phyloP scores from a whole-genome alignment of 176 grass and related monocot species.

The Aegilops longissima region DNA sequence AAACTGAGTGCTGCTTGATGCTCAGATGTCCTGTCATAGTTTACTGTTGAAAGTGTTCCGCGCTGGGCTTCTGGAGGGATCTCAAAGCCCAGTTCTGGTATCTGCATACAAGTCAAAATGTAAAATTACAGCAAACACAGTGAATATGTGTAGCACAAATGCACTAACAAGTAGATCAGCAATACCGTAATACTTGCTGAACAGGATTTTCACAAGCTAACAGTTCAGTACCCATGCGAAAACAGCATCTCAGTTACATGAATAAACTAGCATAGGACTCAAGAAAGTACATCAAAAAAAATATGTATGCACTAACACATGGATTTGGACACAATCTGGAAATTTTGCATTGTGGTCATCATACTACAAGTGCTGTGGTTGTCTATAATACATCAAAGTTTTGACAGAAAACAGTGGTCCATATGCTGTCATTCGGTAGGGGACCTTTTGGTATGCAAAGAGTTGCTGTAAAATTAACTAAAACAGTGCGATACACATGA shows the following conservation, averaged over 20 bases:
- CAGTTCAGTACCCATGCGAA: conserved; percentile 69
- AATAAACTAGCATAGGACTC: background rate
- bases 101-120: conserved; percentile 42
- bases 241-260: conserved; percentile 17
- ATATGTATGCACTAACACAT: too few relatives aligned
- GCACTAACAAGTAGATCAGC: background rate
- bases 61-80: conserved; percentile 91
- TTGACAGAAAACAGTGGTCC: background rate
- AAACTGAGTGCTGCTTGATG: conserved; percentile 77
- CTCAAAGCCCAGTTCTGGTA: conserved; percentile 92
- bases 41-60: conserved; percentile 78
- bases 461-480: background rate
- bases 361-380: too few relatives aligned
- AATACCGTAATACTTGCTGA: conserved; percentile 89
- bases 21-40: conserved; percentile 70
- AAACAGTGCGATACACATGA: conserved; percentile 10
- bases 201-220: conserved; percentile 85
- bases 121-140: conserved; percentile 29
- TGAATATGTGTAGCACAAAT: background rate
- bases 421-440: background rate
- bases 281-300: too few relatives aligned
- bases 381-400: background rate
- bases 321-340: too few relatives aligned
- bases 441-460: background rate
- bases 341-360: too few relatives aligned